Conservation (phyloP, 2,329 filamentous ascomycete species). For the Penicillium sp. region DNA sequence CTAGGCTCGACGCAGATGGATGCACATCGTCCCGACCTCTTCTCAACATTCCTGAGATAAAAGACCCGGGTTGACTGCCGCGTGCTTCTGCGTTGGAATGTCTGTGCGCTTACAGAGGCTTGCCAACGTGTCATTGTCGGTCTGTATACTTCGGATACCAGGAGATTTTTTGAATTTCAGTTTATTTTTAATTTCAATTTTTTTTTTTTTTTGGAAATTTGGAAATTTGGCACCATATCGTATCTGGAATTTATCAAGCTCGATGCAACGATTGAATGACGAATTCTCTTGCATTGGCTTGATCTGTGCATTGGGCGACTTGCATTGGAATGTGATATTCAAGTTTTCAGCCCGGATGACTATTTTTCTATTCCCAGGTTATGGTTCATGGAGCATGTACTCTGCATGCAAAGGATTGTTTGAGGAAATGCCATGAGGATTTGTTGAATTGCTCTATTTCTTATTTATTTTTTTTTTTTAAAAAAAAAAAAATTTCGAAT, state of each 20-base stretch:
- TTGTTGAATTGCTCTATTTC: neutral
- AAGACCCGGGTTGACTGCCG: neutral
- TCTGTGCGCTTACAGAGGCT: constrained; percentile 6
- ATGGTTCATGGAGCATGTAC: neutral
- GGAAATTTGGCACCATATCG: neutral
- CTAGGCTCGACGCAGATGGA: neutral
- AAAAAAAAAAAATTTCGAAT: too few species aligned
- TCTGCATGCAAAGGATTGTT: neutral
- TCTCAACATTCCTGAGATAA: constrained; percentile 10
- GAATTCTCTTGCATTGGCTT: constrained; percentile 3
- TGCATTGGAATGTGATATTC: constrained; percentile 28
- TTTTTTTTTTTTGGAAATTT: too few species aligned
- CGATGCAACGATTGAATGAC: neutral
- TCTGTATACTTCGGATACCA: neutral
- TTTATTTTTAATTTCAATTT: neutral
- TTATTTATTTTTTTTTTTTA: neutral
- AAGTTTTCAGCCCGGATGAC: neutral
- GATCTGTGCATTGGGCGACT: constrained; percentile 13
- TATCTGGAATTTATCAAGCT: neutral
- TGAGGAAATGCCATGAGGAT: neutral
- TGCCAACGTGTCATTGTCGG: neutral
- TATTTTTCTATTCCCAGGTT: constrained; percentile 5
- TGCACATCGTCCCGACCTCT: neutral
- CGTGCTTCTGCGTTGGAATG: constrained; percentile 7
- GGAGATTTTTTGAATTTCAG: neutral